A percentile compares a stretch with the other conserved stretches of the same genome.
phyloP scores from a whole-genome alignment of 1,284 basidiomycete species.

The Papiliotrema laurentii region DNA sequence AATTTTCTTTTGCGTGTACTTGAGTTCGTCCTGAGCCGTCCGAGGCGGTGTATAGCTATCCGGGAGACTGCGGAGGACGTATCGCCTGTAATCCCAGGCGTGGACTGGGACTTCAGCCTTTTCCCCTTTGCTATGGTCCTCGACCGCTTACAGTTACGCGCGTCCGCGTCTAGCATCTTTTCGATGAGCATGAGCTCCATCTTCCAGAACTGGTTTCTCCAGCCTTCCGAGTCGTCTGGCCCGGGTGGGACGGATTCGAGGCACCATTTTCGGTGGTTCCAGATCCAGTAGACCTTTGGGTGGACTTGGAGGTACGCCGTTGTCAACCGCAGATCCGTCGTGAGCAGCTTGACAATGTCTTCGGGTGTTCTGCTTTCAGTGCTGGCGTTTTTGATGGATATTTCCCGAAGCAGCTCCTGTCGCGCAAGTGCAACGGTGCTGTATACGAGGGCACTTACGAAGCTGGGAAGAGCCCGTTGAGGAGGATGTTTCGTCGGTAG shows the following conservation, averaged over 20 bases:
- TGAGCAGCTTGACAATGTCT: slow-evolving; percentile 61
- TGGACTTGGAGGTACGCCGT: slow-evolving; percentile 70
- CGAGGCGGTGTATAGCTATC: slow-evolving; percentile 44
- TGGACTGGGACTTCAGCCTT: slow-evolving; percentile 63
- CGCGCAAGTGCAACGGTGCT: not conserved
- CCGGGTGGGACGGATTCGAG: slow-evolving; percentile 73
- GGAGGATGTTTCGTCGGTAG: slow-evolving; percentile 72
- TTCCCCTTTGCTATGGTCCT: too few relatives aligned
- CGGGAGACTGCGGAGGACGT: slow-evolving; percentile 68
- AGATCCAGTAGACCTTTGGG: slow-evolving; percentile 94
- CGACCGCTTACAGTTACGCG: slow-evolving; percentile 76
- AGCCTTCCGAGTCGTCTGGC: slow-evolving; percentile 57
- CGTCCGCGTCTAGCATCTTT: slow-evolving; percentile 80
- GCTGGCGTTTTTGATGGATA: too few relatives aligned
- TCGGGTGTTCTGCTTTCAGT: slow-evolving; percentile 61
- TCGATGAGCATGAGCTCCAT: slow-evolving; percentile 79
- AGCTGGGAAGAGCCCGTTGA: slow-evolving; percentile 64
- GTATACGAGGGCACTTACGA: slow-evolving; percentile 53
- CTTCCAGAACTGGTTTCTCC: slow-evolving; percentile 74
- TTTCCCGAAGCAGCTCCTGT: not conserved
- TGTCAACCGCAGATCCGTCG: slow-evolving; percentile 73
- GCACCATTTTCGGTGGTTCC: slow-evolving; percentile 94
- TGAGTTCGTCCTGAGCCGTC: slow-evolving; percentile 58
- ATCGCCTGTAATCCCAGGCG: slow-evolving; percentile 87
- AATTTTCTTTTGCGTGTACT: slow-evolving; percentile 84